Evolutionary conservation across 345 rosid genomes (phyloP).

Genomic region (Arabis hirsuta): DNA sequence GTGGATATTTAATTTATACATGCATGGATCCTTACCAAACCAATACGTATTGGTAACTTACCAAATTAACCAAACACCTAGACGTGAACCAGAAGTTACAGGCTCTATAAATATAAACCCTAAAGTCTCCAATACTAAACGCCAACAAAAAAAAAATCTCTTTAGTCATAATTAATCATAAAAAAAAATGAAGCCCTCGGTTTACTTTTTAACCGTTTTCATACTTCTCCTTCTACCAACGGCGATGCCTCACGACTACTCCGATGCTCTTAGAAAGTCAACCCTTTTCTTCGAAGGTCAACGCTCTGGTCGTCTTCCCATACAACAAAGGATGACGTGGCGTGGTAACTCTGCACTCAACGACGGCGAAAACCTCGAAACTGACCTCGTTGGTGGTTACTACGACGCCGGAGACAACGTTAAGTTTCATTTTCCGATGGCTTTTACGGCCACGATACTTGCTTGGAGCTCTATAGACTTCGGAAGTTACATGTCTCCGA

Average conservation of each 20-base stretch:
- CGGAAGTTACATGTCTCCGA: constrained; percentile 64
- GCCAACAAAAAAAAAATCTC: neutral
- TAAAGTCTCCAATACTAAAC: constrained; percentile 6
- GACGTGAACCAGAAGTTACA: constrained; percentile 11
- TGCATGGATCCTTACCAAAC: constrained; percentile 23
- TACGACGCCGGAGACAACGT: constrained; percentile 95
- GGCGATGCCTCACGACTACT: constrained; percentile 58
- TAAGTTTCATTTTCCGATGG: constrained; percentile 92
- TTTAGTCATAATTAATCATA: no score
- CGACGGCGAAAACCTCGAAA: constrained; percentile 67
- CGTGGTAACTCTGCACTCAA: constrained; percentile 69
- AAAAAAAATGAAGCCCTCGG: constrained; percentile 9
- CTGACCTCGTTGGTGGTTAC: constrained; percentile 84
- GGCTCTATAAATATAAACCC: constrained; percentile 27
- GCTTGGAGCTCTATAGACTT: constrained; percentile 89
- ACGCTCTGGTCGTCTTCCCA: constrained; percentile 78
- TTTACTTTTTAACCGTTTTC: constrained; percentile 4
- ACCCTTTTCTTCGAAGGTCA: constrained; percentile 96
- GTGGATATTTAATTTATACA: neutral
- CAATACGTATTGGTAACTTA: constrained; percentile 13
- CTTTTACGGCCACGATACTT: constrained; percentile 82
- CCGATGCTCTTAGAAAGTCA: constrained; percentile 75
- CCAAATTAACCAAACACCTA: constrained; percentile 27
- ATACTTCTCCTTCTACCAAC: constrained; percentile 25
- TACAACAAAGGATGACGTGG: constrained; percentile 70